A percentile compares a stretch with the other conserved stretches of the same genome.
These are phyloP conservation scores for Sechiopsis laciniata DNA, from an alignment of 306 rosid species.

Conservation along the genomic window DNA sequence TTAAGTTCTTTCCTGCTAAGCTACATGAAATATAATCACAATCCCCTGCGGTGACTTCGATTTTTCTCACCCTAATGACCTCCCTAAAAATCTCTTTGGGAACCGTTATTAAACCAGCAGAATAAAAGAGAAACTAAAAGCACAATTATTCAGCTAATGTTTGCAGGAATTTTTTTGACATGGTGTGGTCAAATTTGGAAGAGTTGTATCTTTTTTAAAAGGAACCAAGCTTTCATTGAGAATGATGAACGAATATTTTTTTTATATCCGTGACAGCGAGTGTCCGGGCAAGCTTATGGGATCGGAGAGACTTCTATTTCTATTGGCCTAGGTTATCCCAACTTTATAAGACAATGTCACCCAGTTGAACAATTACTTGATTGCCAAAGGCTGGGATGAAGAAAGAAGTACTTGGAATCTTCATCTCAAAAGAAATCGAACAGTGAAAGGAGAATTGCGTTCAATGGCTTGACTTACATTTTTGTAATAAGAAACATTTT, in stretches of 20 bases:
- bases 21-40: not conserved
- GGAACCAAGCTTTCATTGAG: no score
- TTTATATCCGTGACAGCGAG: no score
- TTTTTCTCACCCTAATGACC: not conserved
- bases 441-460: no score
- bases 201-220: not conserved
- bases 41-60: not conserved
- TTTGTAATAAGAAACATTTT: no score
- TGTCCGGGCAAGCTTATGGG: no score
- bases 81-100: not conserved
- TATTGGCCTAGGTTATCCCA: not conserved
- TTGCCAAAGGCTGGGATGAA: not conserved
- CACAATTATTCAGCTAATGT: not conserved
- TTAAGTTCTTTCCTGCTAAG: not conserved
- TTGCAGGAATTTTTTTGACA: not conserved
- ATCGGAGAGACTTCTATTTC: not conserved
- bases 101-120: not conserved
- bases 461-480: no score
- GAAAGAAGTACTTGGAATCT: not conserved
- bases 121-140: not conserved
- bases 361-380: not conserved
- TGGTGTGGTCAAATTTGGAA: not conserved
- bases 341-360: not conserved
- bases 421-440: no score
- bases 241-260: not conserved